Evolutionary conservation across 352 stramenopile species (phyloP), one percentile per base, ranked within the genome.

Genomic region (Stramenopiles sp.): DNA sequence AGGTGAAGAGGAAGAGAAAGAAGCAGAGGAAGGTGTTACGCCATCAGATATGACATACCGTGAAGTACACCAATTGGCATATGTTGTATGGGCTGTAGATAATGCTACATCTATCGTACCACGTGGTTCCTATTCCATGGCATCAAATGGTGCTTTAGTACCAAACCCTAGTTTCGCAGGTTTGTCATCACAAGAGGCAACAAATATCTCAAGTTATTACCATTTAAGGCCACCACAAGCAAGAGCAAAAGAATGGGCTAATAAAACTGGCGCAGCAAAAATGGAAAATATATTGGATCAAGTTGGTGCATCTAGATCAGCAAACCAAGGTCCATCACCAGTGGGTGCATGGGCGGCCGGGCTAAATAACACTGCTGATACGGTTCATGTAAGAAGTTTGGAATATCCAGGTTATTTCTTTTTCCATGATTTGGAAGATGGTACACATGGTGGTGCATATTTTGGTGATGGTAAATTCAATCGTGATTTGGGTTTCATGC

Each of bases 401-500:
- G 30, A 63, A 6, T 87, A 81, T 74, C 84, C 84, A 1, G 84
- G 84, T 0, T 87, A 87, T 79, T 79, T 79, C 20, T 86, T 86
- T 81, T 86, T 84, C 63, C 81, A 85, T 74, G 78, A 82, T 78
- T 78, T 85, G 6, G 81, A 80, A 33, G 81, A 81, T 0, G 79
- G 65, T 0, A 53, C 81, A 27, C 85, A 84, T 31, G 84, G 84
- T 53, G 83, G 82, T 1, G 83, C 78, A 0, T 87, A 87, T 79
- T 83, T 87, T 30, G 84, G 84, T 1, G 79, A 86, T 78, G 84
- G 84, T 43, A 65, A 80, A 27, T 80, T 63, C 7, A 87, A 87
- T 78, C 63, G 77, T 32, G 84, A 87, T 74, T 73, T 87, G 13
- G 78, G 80, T 7, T 87, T 87, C 53, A 87, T 87, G 84, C 76